Evolutionary conservation across 805 yeast species (phyloP), one percentile per base, ranked within the genome.

Genomic region (Lachancea sp.): DNA sequence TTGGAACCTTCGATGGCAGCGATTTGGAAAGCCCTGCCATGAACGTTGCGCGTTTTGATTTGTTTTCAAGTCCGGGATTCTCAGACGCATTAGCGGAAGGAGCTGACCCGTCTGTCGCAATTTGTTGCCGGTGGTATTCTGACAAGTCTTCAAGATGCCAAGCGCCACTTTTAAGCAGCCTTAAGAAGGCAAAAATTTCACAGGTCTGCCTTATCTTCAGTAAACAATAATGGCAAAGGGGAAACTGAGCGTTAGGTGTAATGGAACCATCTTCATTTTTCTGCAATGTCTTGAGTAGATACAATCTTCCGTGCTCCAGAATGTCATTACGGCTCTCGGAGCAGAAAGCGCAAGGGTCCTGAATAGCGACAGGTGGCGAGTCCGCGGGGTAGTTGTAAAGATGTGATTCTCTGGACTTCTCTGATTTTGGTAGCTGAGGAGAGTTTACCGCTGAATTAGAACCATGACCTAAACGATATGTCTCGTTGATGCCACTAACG

Each of bases 211-310:
- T 77, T 41, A 89, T 72, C 57, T 87, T 81, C 44, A 81, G 71
- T 38, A 93, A 72, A 65, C 98, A 91, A 55, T 79, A 81, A 49
- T 82, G 81, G 60, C 97, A 91, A 29, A 90, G 69, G 13, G 95
- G 85, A 57, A 83, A 83, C 39, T 67, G 70, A 48, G 64, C 59
- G 2, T 60, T 49, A 8, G 63, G 52, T 2, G 57, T 36, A 3
- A 56, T 43, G 6, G 55, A 50, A 5, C 65, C 62, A 44, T 63
- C 65, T 15, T 62, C 66, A 7, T 56, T 59, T 19, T 56, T 59
- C 10, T 58, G 53, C 57, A 72, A 65, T 42, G 76, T 67, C 50
- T 79, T 81, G 58, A 90, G 67, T 45, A 76, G 74, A 60, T 89
- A 85, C 51, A 87, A 65, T 50, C 98, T 75, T 2, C 91, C 82